phyloP scores from a whole-genome alignment of 2,329 filamentous ascomycete species.

The Rutstroemia sp. region DNA sequence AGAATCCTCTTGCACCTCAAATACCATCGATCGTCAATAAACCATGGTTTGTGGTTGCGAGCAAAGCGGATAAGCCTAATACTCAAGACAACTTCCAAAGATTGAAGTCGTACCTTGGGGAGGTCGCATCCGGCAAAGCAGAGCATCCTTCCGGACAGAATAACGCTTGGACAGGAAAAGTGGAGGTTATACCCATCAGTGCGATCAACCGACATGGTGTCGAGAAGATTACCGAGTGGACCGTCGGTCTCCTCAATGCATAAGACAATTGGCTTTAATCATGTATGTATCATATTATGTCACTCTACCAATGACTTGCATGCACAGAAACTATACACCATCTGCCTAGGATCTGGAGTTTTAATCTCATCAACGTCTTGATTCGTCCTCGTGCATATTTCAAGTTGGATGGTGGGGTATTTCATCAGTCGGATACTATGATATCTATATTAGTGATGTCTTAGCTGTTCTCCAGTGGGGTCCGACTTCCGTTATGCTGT shows the following conservation, averaged over 20 bases:
- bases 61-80: constrained; percentile 76
- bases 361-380: constrained; percentile 1
- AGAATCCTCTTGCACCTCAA: constrained; percentile 22
- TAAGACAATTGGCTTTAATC: constrained; percentile 1
- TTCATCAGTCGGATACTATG: neutral
- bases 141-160: constrained; percentile 66
- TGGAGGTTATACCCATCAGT: constrained; percentile 75
- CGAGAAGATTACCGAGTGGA: constrained; percentile 65
- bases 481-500: constrained; percentile 1
- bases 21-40: constrained; percentile 64
- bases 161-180: constrained; percentile 50
- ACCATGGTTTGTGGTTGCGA: constrained; percentile 94
- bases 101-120: constrained; percentile 63
- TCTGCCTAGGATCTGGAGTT: neutral
- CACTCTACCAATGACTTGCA: constrained; percentile 3
- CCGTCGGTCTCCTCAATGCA: constrained; percentile 52
- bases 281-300: constrained; percentile 2
- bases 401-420: constrained; percentile 5
- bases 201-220: constrained; percentile 84
- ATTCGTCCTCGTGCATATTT: constrained; percentile 4
- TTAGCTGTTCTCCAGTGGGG: constrained; percentile 6
- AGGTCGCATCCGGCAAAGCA: constrained; percentile 52
- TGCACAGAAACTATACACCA: neutral
- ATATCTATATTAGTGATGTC: constrained; percentile 1
- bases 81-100: constrained; percentile 71